Conservation (phyloP, 176 grass and related monocot genomes). For the Aegilops sharonensis region DNA sequence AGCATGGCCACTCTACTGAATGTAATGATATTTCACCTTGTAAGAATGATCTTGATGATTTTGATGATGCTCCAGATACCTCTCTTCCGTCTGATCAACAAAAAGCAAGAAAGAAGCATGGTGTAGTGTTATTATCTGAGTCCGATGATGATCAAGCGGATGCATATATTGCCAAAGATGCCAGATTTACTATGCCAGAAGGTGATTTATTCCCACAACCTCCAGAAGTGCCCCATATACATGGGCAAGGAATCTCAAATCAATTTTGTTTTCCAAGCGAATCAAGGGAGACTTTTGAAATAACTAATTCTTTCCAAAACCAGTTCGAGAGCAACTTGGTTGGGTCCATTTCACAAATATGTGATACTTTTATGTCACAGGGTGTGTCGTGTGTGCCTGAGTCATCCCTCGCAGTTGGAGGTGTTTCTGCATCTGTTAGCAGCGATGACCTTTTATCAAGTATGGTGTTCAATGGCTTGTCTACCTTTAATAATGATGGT, state of each 20-base stretch:
- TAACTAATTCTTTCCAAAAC: slow-evolving; percentile 38
- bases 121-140: slow-evolving; percentile 54
- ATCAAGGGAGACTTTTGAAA: slow-evolving; percentile 40
- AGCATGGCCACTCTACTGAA: slow-evolving; percentile 37
- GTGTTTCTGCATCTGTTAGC: slow-evolving; percentile 42
- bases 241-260: slow-evolving; percentile 23
- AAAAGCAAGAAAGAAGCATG: slow-evolving; percentile 48
- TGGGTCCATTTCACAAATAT: slow-evolving; percentile 66
- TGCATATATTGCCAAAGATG: slow-evolving; percentile 27
- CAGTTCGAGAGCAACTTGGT: slow-evolving; percentile 46
- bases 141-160: slow-evolving; percentile 60
- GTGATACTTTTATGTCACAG: slow-evolving; percentile 76
- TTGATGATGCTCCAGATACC: slow-evolving; percentile 53
- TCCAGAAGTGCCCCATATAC: slow-evolving; percentile 18
- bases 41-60: slow-evolving; percentile 83
- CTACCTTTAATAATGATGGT: slow-evolving; percentile 6
- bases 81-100: slow-evolving; percentile 38
- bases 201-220: slow-evolving; percentile 22
- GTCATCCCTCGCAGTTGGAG: slow-evolving; percentile 52
- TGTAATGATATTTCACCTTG: slow-evolving; percentile 47
- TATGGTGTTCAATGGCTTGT: slow-evolving; percentile 40
- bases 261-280: slow-evolving; percentile 24
- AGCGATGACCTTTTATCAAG: slow-evolving; percentile 50
- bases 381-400: slow-evolving; percentile 73
- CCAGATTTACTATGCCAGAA: slow-evolving; percentile 13